A percentile compares a stretch with the other conserved stretches of the same genome.
phyloP scores from a whole-genome alignment of 169 alveolate genomes.

The Cryptosporidium andersoni region DNA sequence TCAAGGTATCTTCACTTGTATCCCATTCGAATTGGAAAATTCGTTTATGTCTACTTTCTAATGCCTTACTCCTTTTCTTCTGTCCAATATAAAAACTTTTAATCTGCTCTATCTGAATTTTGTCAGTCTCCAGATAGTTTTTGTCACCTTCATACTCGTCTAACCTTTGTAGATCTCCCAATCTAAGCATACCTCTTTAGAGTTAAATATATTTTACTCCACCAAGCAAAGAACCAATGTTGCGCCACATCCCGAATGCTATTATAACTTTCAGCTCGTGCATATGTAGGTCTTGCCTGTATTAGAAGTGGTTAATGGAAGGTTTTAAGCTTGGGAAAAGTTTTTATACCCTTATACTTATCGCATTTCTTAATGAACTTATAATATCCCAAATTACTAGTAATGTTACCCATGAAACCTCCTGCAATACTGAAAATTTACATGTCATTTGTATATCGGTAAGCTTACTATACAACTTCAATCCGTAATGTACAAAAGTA shows the following conservation, averaged over 20 bases:
- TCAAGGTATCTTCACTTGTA: constrained; percentile 86
- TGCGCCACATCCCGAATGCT: too few relatives aligned
- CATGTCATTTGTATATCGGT: constrained; percentile 58
- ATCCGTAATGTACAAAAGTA: too few relatives aligned
- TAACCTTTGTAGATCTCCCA: constrained; percentile 35
- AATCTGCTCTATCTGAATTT: neutral
- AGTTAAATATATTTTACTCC: neutral
- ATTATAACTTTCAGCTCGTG: too few relatives aligned
- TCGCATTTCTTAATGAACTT: too few relatives aligned
- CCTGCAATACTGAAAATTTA: constrained; percentile 36
- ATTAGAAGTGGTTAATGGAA: too few relatives aligned
- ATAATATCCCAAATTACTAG: too few relatives aligned
- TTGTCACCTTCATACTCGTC: constrained; percentile 18
- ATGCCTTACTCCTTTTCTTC: neutral
- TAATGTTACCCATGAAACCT: constrained; percentile 2
- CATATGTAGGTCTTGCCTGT: too few relatives aligned
- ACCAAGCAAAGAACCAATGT: too few relatives aligned
- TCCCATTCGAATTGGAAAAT: constrained; percentile 89
- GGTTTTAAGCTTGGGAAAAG: too few relatives aligned
- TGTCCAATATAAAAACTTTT: neutral
- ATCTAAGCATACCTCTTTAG: constrained; percentile 6
- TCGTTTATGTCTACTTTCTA: constrained; percentile 71
- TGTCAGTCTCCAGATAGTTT: neutral
- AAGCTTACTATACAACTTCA: neutral
- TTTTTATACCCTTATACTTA: too few relatives aligned